A percentile compares a stretch with the other conserved stretches of the same genome.
phyloP scores from a whole-genome alignment of 441 rosid genomes.

The Gossypium schwendimanii region DNA sequence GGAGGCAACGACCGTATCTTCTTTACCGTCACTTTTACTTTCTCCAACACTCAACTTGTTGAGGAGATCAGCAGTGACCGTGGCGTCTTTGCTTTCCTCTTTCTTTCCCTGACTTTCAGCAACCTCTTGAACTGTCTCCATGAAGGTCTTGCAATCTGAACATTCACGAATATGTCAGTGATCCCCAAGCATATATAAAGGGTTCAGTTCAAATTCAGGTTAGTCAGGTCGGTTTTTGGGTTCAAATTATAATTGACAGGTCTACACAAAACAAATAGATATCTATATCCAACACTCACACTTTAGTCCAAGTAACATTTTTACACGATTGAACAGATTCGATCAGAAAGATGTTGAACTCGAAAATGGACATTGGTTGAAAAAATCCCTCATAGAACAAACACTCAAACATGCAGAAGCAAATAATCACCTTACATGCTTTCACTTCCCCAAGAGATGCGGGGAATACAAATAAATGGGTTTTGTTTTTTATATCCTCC shows the following conservation, averaged over 20 bases:
- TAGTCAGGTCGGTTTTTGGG: too few species aligned
- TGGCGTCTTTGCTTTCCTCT: slow-evolving; percentile 49
- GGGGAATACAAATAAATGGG: background rate
- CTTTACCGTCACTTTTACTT: slow-evolving; percentile 30
- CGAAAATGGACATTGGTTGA: background rate
- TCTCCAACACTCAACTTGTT: slow-evolving; percentile 49
- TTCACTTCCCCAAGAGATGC: background rate
- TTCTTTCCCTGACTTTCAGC: slow-evolving; percentile 38
- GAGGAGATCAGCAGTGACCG: slow-evolving; percentile 43
- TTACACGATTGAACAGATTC: background rate
- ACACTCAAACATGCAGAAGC: background rate
- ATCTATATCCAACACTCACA: background rate
- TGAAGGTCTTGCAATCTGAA: slow-evolving; percentile 54
- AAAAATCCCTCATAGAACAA: background rate
- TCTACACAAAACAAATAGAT: background rate
- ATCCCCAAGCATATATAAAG: background rate
- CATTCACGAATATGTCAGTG: background rate
- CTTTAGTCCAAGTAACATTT: too few species aligned
- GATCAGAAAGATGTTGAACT: background rate
- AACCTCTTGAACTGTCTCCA: slow-evolving; percentile 47
- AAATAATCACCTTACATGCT: too few species aligned
- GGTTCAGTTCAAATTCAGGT: background rate
- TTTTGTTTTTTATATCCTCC: too few species aligned
- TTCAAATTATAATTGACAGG: too few species aligned
- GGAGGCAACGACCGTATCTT: slow-evolving; percentile 18